Conservation (phyloP, 371 early-diverging fungal species). For the Rhizomucor pusillus region DNA sequence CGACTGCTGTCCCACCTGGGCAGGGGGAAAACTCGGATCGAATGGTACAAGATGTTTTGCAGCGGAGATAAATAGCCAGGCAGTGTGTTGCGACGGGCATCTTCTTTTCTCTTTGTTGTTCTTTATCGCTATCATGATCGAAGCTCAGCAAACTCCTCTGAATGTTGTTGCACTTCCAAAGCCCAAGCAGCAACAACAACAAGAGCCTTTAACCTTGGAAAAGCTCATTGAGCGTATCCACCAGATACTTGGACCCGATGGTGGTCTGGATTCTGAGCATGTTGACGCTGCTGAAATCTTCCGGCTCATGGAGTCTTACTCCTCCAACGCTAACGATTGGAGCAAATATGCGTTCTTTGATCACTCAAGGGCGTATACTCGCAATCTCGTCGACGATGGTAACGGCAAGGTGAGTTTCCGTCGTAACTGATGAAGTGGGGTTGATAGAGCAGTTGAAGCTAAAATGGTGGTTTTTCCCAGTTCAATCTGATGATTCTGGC, state of each 20-base stretch:
- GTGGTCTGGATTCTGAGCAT: slow-evolving; percentile 48
- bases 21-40: no score
- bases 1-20: no score
- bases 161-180: no score
- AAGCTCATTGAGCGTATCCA: slow-evolving; percentile 18
- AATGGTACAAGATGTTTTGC: no score
- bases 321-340: slow-evolving; percentile 73
- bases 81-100: no score
- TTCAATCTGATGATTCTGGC: slow-evolving; percentile 91
- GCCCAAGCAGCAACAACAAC: no score
- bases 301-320: slow-evolving; percentile 63
- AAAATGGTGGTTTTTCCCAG: slow-evolving; percentile 22
- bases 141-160: no score
- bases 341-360: slow-evolving; percentile 76
- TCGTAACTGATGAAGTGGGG: no score
- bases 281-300: slow-evolving; percentile 61
- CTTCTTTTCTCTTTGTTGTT: no score
- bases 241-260: slow-evolving; percentile 20
- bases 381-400: slow-evolving; percentile 89
- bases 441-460: no score
- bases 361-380: slow-evolving; percentile 69
- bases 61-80: no score
- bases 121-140: no score
- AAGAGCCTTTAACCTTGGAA: slow-evolving; percentile 2
- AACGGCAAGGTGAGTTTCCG: slow-evolving; percentile 66